These are phyloP conservation scores for Malus orientalis DNA, from an alignment of 306 rosid genomes.

Conservation along the genomic window DNA sequence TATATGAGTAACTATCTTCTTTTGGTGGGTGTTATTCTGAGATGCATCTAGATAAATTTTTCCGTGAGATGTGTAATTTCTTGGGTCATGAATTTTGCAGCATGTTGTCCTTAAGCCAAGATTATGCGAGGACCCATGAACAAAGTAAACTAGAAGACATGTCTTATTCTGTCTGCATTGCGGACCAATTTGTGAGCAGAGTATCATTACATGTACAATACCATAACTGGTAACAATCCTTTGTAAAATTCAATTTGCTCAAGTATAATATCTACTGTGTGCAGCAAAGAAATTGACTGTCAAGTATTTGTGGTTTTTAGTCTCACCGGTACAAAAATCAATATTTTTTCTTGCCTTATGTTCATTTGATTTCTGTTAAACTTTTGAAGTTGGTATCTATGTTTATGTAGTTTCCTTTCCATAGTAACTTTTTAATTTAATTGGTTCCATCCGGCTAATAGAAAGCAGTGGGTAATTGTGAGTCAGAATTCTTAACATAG, in stretches of 20 bases:
- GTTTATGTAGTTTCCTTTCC: neutral
- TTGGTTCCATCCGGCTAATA: neutral
- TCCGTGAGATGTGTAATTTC: neutral
- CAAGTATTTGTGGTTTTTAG: neutral
- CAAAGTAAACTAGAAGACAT: conserved; percentile 4
- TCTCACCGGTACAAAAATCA: neutral
- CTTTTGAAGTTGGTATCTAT: neutral
- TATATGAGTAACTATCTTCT: neutral
- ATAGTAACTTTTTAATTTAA: neutral
- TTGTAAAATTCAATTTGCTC: neutral
- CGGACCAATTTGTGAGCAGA: neutral
- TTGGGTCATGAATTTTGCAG: conserved; percentile 39
- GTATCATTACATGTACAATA: neutral
- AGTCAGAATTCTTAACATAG: too few species aligned
- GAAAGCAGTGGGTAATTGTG: neutral
- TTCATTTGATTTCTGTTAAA: neutral
- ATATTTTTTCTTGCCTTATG: neutral
- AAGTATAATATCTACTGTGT: neutral
- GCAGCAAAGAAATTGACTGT: neutral
- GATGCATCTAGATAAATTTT: neutral
- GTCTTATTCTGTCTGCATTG: conserved; percentile 2
- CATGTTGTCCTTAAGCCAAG: conserved; percentile 57
- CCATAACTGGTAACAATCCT: neutral
- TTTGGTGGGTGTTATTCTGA: neutral
- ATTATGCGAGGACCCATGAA: conserved; percentile 27